Evolutionary conservation across 106 monocot genomes (phyloP).

Genomic region (Dendrobium catenatum): DNA sequence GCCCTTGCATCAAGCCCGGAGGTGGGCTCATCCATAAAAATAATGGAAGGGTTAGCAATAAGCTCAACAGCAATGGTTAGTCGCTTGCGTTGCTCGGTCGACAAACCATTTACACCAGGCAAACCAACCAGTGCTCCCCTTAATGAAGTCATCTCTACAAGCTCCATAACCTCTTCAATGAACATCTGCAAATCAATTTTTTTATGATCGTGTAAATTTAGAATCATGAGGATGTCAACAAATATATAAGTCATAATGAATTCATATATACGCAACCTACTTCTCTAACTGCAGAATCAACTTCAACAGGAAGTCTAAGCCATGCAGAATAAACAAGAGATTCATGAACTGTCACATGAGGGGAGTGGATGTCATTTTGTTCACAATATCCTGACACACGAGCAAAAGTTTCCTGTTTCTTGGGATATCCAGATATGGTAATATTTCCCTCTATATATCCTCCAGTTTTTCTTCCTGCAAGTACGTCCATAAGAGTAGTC

Average conservation of each 20-base stretch:
- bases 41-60: constrained; percentile 25
- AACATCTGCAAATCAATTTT: constrained; percentile 18
- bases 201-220: not conserved
- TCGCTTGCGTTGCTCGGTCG: constrained; percentile 53
- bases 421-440: constrained; percentile 34
- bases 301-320: constrained; percentile 30
- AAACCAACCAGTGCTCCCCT: constrained; percentile 33
- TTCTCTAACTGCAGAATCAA: constrained; percentile 29
- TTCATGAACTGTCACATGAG: constrained; percentile 45
- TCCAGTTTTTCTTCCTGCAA: constrained; percentile 49
- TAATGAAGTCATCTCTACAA: constrained; percentile 20
- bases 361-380: constrained; percentile 53
- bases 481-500: constrained; percentile 52
- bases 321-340: constrained; percentile 38
- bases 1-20: constrained; percentile 55
- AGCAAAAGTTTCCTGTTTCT: constrained; percentile 55
- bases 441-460: constrained; percentile 46
- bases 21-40: constrained; percentile 32
- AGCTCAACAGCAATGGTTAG: constrained; percentile 49
- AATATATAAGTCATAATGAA: not conserved
- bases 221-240: not conserved
- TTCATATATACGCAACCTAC: constrained; percentile 9
- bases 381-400: constrained; percentile 55
- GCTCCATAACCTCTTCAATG: constrained; percentile 29
- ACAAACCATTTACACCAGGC: constrained; percentile 45